These are phyloP conservation scores for Urostyla sp. DNA, from an alignment of 73 alveolate species.

Conservation along the genomic window DNA sequence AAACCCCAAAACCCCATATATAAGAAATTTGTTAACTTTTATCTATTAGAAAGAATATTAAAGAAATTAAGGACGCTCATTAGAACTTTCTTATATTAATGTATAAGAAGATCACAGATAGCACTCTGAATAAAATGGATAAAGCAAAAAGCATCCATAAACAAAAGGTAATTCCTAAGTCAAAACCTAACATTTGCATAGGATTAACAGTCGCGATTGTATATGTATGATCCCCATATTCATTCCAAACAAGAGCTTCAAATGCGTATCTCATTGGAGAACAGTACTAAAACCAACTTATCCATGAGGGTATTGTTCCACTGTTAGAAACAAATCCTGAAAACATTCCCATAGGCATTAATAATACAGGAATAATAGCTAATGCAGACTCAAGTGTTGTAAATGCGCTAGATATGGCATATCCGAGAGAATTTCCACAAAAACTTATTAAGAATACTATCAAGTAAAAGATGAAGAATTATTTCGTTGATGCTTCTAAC, in stretches of 20 bases:
- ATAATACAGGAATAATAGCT: constrained; percentile 55
- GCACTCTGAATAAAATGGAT: background rate
- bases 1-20: background rate
- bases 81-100: background rate
- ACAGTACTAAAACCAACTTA: constrained; percentile 79
- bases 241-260: constrained; percentile 77
- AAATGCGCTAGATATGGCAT: constrained; percentile 66
- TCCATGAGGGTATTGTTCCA: constrained; percentile 59
- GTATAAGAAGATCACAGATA: constrained; percentile 13
- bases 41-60: background rate
- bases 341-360: constrained; percentile 78
- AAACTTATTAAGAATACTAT: constrained; percentile 11
- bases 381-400: constrained; percentile 60
- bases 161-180: constrained; percentile 19
- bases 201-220: background rate
- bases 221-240: constrained; percentile 51
- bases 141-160: background rate
- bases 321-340: constrained; percentile 73
- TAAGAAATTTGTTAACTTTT: too few species aligned
- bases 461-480: constrained; percentile 41
- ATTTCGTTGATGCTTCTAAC: constrained; percentile 3
- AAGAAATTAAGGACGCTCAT: background rate
- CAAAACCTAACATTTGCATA: background rate
- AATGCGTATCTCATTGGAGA: constrained; percentile 79
- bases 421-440: constrained; percentile 64